Percentiles rank a stretch among this genome's conserved stretches.
Conservation (phyloP, 2,329 filamentous ascomycete species). For the Epichloe scottii region DNA sequence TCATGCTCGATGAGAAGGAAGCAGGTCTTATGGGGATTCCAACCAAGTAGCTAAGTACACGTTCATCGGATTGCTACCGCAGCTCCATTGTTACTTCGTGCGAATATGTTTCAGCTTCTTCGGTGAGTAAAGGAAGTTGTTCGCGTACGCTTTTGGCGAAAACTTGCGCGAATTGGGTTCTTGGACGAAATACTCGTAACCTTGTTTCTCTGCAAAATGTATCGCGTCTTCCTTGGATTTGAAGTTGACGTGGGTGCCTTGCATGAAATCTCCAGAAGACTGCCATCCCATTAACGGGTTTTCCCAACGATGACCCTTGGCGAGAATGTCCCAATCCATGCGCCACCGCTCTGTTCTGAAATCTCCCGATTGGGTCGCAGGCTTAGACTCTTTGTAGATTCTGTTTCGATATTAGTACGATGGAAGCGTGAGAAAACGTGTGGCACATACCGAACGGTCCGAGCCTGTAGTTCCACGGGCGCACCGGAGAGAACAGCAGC, state of each 20-base stretch:
- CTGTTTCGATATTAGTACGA: conserved; percentile 30
- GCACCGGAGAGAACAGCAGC: conserved; percentile 85
- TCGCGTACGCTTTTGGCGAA: conserved; percentile 85
- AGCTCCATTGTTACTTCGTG: conserved; percentile 50
- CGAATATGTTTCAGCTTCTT: conserved; percentile 80
- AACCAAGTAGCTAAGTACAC: neutral
- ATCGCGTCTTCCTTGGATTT: conserved; percentile 90
- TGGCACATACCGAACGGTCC: conserved; percentile 69
- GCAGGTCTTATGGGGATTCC: too few relatives aligned
- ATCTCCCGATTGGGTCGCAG: conserved; percentile 89
- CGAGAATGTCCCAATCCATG: conserved; percentile 95
- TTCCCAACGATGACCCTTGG: conserved; percentile 94
- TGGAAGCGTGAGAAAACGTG: neutral
- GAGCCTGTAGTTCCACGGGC: conserved; percentile 83
- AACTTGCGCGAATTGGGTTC: conserved; percentile 85
- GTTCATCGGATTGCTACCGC: neutral
- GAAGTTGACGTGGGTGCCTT: conserved; percentile 85
- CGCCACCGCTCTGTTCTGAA: conserved; percentile 82
- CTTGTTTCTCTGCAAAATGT: conserved; percentile 92
- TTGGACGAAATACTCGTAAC: conserved; percentile 98
- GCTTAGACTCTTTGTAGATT: conserved; percentile 83
- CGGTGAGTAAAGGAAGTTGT: conserved; percentile 81
- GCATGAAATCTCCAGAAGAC: conserved; percentile 88
- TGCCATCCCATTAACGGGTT: conserved; percentile 99
- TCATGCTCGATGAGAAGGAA: too few relatives aligned